A percentile compares a stretch with the other conserved stretches of the same genome.
Conservation (phyloP, 1,284 basidiomycete species). For the Xanthoconium separans region DNA sequence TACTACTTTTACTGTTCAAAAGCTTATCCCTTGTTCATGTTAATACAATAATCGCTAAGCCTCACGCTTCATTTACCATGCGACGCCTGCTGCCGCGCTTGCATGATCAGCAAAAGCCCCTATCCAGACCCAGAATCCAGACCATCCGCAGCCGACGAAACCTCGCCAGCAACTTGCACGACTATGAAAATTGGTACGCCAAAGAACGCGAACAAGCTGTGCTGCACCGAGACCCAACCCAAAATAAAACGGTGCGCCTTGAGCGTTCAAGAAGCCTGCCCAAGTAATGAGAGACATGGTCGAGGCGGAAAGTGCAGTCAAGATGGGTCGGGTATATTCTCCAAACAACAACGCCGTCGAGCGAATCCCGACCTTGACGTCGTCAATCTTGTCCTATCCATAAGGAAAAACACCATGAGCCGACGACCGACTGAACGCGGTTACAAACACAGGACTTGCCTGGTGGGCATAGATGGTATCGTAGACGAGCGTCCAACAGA, state of each 20-base stretch:
- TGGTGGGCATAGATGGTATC: conserved; percentile 99
- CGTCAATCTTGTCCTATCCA: conserved; percentile 87
- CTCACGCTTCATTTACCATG: conserved; percentile 2
- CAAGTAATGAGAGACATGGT: conserved; percentile 76
- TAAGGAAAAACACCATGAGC: neutral
- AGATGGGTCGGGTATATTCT: conserved; percentile 72
- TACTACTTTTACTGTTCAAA: neutral
- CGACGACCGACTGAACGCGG: neutral
- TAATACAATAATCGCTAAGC: neutral
- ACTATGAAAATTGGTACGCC: conserved; percentile 73
- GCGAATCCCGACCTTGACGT: conserved; percentile 85
- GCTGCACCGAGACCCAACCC: conserved; percentile 72
- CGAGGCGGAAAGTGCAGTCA: conserved; percentile 72
- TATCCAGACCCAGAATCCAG: conserved; percentile 88
- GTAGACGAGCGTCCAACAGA: conserved; percentile 95
- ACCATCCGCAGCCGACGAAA: conserved; percentile 86
- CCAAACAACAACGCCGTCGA: conserved; percentile 94
- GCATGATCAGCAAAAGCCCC: conserved; percentile 82
- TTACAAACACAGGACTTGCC: conserved; percentile 40
- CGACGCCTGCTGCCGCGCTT: conserved; percentile 25
- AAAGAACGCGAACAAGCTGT: conserved; percentile 85
- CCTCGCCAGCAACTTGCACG: conserved; percentile 90
- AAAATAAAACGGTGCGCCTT: conserved; percentile 79
- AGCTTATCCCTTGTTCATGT: neutral
- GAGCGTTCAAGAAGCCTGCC: conserved; percentile 77